phyloP scores from a whole-genome alignment of 73 alveolate species.

The Paramecium octaurelia region DNA sequence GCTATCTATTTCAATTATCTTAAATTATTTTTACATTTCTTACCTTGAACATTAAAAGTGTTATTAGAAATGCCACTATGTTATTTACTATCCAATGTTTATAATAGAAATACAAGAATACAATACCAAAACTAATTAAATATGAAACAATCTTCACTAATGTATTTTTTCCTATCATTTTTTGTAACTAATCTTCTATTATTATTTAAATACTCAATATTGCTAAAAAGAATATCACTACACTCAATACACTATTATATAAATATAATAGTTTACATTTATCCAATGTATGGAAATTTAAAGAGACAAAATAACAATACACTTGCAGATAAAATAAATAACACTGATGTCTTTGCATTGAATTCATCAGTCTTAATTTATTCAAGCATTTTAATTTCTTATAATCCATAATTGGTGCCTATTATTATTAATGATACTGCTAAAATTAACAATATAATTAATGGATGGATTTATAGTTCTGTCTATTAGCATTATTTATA shows the following conservation, averaged over 20 bases:
- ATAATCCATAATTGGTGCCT: conserved; percentile 26
- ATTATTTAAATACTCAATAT: neutral
- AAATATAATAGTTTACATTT: neutral
- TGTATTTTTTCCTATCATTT: neutral
- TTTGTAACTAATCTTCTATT: neutral
- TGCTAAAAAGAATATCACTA: neutral
- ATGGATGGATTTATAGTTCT: neutral
- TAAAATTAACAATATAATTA: neutral
- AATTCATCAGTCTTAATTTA: neutral
- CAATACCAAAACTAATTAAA: neutral
- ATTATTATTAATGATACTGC: neutral
- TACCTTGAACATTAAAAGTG: conserved; percentile 78
- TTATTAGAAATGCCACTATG: conserved; percentile 78
- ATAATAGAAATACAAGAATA: conserved; percentile 64
- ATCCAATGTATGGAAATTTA: conserved; percentile 22
- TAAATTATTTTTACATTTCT: neutral
- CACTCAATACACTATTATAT: neutral
- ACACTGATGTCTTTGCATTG: neutral
- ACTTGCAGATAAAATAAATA: conserved; percentile 9
- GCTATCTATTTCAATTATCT: conserved; percentile 81
- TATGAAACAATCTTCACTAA: neutral
- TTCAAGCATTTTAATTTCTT: neutral
- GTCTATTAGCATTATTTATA: neutral
- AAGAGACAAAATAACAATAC: neutral
- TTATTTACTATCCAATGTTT: conserved; percentile 86